Evolutionary conservation across 2,329 filamentous ascomycete genomes (phyloP).

Genomic region (Fusarium temperatum): DNA sequence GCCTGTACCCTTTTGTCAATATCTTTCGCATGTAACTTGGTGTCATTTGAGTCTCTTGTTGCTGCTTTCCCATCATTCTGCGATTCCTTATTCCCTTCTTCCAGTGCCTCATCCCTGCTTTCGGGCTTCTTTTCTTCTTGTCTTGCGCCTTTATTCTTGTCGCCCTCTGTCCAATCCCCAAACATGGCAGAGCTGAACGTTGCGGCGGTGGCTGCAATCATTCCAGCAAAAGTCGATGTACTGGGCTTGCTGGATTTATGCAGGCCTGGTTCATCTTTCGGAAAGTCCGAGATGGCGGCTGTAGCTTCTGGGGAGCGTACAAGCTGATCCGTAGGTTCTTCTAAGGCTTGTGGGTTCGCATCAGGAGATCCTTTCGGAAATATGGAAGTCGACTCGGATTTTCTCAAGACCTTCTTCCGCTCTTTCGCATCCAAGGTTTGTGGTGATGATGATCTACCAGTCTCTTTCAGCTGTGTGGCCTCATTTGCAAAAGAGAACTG

Average conservation of each 20-base stretch:
- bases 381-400: neutral
- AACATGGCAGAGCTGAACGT: slow-evolving; percentile 28
- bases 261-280: neutral
- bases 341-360: slow-evolving; percentile 1
- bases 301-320: neutral
- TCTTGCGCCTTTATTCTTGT: slow-evolving; percentile 50
- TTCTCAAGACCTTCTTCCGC: slow-evolving; percentile 31
- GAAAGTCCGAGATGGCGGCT: neutral
- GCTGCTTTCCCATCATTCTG: neutral
- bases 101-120: neutral
- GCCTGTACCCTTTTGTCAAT: slow-evolving; percentile 43
- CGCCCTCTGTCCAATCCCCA: slow-evolving; percentile 44
- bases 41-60: neutral
- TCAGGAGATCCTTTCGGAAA: slow-evolving; percentile 7
- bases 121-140: slow-evolving; percentile 21
- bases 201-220: slow-evolving; percentile 36
- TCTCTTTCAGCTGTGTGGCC: neutral
- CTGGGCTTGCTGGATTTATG: neutral
- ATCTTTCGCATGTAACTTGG: neutral
- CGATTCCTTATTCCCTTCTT: neutral
- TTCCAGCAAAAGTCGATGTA: slow-evolving; percentile 13
- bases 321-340: neutral
- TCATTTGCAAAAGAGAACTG: neutral
- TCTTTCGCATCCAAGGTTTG: slow-evolving; percentile 44
- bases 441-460: neutral